These are phyloP conservation scores for Trichoderma virens DNA, from an alignment of 495 filamentous ascomycete species.

Conservation along the genomic window DNA sequence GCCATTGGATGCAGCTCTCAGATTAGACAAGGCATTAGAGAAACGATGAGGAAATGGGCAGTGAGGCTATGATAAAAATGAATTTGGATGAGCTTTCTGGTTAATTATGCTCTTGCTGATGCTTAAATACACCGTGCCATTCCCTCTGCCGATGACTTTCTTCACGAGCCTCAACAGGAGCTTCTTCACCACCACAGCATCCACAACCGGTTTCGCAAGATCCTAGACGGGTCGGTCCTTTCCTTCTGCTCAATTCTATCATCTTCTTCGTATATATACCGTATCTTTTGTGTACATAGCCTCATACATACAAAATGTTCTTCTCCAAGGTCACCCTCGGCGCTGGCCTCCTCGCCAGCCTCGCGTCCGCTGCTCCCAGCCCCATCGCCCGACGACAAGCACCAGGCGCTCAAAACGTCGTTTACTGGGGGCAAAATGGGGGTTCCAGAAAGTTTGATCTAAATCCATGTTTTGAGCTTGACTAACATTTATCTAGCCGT, in stretches of 20 bases:
- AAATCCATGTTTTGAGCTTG: too few relatives aligned
- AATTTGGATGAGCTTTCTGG: not conserved
- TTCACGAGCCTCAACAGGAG: not conserved
- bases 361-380: not conserved
- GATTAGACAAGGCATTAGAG: not conserved
- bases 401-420: slow-evolving; percentile 22
- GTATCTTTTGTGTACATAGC: not conserved
- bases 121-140: not conserved
- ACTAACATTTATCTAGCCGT: slow-evolving; percentile 8
- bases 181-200: not conserved
- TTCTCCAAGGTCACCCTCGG: not conserved
- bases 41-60: too few relatives aligned
- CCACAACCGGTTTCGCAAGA: not conserved
- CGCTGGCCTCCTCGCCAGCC: not conserved
- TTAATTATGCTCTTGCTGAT: not conserved
- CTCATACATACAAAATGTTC: not conserved
- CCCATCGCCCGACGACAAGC: not conserved
- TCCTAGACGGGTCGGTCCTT: slow-evolving; percentile 1
- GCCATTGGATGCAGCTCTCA: not conserved
- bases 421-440: slow-evolving; percentile 35
- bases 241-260: not conserved
- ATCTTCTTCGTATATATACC: slow-evolving; percentile 3
- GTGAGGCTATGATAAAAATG: not conserved
- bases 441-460: slow-evolving; percentile 3
- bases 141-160: not conserved